A percentile compares a stretch with the other conserved stretches of the same genome.
These are phyloP conservation scores for Entomortierella chlamydospora DNA, from an alignment of 192 early-diverging fungal species.

Conservation along the genomic window DNA sequence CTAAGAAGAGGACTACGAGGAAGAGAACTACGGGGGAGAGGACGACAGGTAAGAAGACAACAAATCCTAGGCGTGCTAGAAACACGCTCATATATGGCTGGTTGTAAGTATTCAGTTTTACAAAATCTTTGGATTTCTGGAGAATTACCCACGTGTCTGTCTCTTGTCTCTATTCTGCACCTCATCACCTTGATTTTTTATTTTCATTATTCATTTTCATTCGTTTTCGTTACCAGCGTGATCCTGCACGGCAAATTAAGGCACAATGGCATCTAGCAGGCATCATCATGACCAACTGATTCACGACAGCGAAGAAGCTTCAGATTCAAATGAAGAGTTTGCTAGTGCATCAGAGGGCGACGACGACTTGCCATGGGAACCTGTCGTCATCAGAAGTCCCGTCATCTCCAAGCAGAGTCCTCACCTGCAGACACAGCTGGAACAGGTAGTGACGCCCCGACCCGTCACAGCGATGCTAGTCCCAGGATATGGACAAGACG, in stretches of 20 bases:
- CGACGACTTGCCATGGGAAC: constrained; percentile 50
- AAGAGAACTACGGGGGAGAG: too few relatives aligned
- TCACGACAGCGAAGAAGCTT: constrained; percentile 23
- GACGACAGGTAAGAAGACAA: too few relatives aligned
- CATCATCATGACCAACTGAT: constrained; percentile 5
- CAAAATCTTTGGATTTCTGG: too few relatives aligned
- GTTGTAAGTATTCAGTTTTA: too few relatives aligned
- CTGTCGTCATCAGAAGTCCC: constrained; percentile 38
- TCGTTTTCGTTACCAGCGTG: neutral
- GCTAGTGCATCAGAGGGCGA: constrained; percentile 53
- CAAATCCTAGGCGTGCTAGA: too few relatives aligned
- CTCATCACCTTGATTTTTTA: too few relatives aligned
- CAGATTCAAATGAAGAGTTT: constrained; percentile 54
- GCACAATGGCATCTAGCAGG: constrained; percentile 5
- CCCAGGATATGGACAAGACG: neutral
- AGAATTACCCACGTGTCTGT: too few relatives aligned
- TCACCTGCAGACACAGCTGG: neutral
- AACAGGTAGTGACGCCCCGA: constrained; percentile 10
- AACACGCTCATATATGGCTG: too few relatives aligned
- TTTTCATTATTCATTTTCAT: neutral
- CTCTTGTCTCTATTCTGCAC: too few relatives aligned
- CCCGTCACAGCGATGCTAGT: neutral
- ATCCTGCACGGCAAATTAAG: neutral
- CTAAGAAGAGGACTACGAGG: too few relatives aligned
- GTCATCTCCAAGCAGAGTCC: constrained; percentile 33